Evolutionary conservation across 768 basidiomycete species (phyloP).

Genomic region (Galerina marginata): DNA sequence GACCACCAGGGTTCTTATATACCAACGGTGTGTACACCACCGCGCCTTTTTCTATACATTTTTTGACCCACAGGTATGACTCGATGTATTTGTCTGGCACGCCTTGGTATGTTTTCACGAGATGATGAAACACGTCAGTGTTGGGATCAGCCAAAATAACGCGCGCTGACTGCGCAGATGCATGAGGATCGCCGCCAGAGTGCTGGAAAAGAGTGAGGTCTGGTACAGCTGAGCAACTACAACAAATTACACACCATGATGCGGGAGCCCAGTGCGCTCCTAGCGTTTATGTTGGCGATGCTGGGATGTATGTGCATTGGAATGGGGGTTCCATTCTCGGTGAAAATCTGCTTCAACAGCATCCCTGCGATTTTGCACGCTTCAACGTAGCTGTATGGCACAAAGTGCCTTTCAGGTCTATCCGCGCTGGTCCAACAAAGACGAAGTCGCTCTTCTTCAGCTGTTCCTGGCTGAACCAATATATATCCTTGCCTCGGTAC

Average conservation of each 20-base stretch:
- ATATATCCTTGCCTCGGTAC: constrained; percentile 80
- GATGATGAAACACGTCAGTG: constrained; percentile 75
- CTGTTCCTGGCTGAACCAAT: constrained; percentile 68
- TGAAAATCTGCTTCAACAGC: constrained; percentile 77
- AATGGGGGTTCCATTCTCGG: constrained; percentile 67
- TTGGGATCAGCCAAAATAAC: constrained; percentile 84
- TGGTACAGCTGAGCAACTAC: neutral
- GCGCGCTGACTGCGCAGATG: constrained; percentile 70
- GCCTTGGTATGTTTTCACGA: constrained; percentile 75
- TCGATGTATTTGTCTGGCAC: constrained; percentile 78
- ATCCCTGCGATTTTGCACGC: constrained; percentile 83
- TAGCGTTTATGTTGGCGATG: constrained; percentile 78
- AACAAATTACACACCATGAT: constrained; percentile 59
- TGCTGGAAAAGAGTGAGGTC: constrained; percentile 49
- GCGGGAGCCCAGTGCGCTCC: constrained; percentile 66
- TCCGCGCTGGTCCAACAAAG: constrained; percentile 74
- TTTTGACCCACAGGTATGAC: constrained; percentile 84
- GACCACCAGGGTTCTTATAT: constrained; percentile 84
- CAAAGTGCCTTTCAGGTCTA: constrained; percentile 77
- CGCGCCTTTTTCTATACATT: constrained; percentile 72
- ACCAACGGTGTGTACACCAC: constrained; percentile 75
- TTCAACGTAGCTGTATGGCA: constrained; percentile 82
- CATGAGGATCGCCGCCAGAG: constrained; percentile 79
- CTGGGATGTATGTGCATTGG: constrained; percentile 82
- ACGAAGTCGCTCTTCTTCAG: constrained; percentile 77